Conservation (phyloP, 768 basidiomycete species). For the Xanthoconium stramineum region DNA sequence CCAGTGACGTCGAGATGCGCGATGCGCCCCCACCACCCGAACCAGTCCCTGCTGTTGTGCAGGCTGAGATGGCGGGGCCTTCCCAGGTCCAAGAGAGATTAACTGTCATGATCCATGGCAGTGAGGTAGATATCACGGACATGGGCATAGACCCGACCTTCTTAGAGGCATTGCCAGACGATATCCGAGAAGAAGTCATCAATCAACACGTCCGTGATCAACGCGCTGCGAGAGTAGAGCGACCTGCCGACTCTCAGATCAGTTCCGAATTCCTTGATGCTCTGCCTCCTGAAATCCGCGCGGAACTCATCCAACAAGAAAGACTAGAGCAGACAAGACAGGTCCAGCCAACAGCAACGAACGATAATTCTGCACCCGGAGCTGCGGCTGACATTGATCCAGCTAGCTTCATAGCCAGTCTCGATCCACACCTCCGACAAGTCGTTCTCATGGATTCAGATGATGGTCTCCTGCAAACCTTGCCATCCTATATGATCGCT, state of each 20-base stretch:
- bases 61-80: slow-evolving; percentile 25
- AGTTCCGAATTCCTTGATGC: slow-evolving; percentile 95
- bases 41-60: slow-evolving; percentile 14
- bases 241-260: slow-evolving; percentile 82
- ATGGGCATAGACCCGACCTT: slow-evolving; percentile 98
- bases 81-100: slow-evolving; percentile 58
- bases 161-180: slow-evolving; percentile 95
- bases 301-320: slow-evolving; percentile 96
- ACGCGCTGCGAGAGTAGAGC: slow-evolving; percentile 70
- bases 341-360: slow-evolving; percentile 30
- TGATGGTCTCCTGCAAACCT: slow-evolving; percentile 74
- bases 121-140: slow-evolving; percentile 93
- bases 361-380: slow-evolving; percentile 31
- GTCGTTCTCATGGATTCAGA: slow-evolving; percentile 90
- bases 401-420: slow-evolving; percentile 86
- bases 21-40: slow-evolving; percentile 32
- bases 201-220: slow-evolving; percentile 96
- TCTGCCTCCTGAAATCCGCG: slow-evolving; percentile 91
- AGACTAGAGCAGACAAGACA: slow-evolving; percentile 75
- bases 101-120: slow-evolving; percentile 89
- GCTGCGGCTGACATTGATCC: slow-evolving; percentile 76
- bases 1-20: slow-evolving; percentile 49
- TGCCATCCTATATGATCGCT: slow-evolving; percentile 84
- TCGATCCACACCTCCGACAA: slow-evolving; percentile 86
- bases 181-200: slow-evolving; percentile 97